These are phyloP conservation scores for Chaetomium strumarium DNA, from an alignment of 2,329 filamentous ascomycete genomes.

Conservation along the genomic window DNA sequence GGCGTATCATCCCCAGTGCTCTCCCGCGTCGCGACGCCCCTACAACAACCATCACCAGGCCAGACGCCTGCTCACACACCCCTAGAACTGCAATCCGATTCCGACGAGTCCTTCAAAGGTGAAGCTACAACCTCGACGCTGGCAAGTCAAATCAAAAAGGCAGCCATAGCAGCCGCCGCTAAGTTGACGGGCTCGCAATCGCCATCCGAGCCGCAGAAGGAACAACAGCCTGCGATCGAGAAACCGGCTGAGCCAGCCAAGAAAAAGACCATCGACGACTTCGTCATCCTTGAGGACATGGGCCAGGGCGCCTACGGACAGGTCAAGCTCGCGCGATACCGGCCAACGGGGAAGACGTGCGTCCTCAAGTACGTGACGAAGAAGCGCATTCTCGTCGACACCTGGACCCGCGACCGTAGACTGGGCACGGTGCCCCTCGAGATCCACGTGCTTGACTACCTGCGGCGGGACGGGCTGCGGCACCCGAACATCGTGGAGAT, in stretches of 20 bases:
- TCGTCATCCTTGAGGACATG: conserved; percentile 94
- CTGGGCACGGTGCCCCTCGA: conserved; percentile 93
- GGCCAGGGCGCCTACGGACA: conserved; percentile 96
- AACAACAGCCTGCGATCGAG: conserved; percentile 30
- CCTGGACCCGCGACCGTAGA: conserved; percentile 90
- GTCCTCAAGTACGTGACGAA: conserved; percentile 98
- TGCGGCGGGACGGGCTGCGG: conserved; percentile 64
- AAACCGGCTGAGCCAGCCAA: conserved; percentile 34
- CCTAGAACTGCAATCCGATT: conserved; percentile 50
- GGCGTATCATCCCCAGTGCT: conserved; percentile 58
- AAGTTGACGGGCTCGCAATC: conserved; percentile 40
- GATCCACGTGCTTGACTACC: conserved; percentile 93
- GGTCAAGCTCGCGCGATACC: conserved; percentile 88
- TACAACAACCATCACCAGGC: conserved; percentile 72
- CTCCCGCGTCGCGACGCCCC: conserved; percentile 62
- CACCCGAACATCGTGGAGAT: conserved; percentile 69
- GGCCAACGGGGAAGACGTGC: conserved; percentile 72
- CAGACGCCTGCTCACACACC: conserved; percentile 58
- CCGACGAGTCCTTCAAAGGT: conserved; percentile 41
- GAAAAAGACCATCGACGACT: conserved; percentile 81
- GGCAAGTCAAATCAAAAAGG: conserved; percentile 52
- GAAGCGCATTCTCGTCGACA: conserved; percentile 91
- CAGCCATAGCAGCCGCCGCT: conserved; percentile 48
- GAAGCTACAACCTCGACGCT: conserved; percentile 40
- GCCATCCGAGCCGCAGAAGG: conserved; percentile 24